These are phyloP conservation scores for Nemania serpens DNA, from an alignment of 2,329 filamentous ascomycete species.

Conservation along the genomic window DNA sequence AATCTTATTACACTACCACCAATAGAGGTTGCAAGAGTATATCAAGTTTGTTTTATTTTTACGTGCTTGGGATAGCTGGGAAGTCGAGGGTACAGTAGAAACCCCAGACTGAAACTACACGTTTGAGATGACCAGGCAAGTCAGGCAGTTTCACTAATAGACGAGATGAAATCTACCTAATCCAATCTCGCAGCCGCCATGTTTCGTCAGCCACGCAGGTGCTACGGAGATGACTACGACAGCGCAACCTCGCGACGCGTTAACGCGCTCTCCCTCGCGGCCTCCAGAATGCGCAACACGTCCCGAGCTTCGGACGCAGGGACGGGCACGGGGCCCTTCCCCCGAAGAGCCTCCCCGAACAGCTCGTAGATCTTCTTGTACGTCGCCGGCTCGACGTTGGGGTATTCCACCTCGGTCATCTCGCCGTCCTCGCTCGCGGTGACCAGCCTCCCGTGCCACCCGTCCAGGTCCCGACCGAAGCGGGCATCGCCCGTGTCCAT, in stretches of 20 bases:
- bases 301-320: conserved; percentile 57
- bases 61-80: too few species aligned
- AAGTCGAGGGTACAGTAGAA: too few species aligned
- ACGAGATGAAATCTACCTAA: neutral
- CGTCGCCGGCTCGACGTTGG: conserved; percentile 64
- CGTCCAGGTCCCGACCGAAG: conserved; percentile 67
- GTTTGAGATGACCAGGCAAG: too few species aligned
- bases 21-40: too few species aligned
- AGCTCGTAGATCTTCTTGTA: conserved; percentile 70
- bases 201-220: neutral
- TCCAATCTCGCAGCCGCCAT: neutral
- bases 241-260: conserved; percentile 51
- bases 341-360: conserved; percentile 54
- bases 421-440: conserved; percentile 57
- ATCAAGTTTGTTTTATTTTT: too few species aligned
- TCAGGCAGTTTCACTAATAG: neutral
- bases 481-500: conserved; percentile 62
- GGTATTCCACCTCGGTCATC: conserved; percentile 54
- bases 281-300: conserved; percentile 59
- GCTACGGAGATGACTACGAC: conserved; percentile 23
- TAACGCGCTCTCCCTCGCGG: conserved; percentile 54
- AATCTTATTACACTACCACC: too few species aligned
- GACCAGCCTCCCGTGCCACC: conserved; percentile 61
- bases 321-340: conserved; percentile 57
- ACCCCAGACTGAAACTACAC: too few species aligned